These are phyloP conservation scores for Calonectria pteridis DNA, from an alignment of 2,329 filamentous ascomycete species.

Conservation along the genomic window DNA sequence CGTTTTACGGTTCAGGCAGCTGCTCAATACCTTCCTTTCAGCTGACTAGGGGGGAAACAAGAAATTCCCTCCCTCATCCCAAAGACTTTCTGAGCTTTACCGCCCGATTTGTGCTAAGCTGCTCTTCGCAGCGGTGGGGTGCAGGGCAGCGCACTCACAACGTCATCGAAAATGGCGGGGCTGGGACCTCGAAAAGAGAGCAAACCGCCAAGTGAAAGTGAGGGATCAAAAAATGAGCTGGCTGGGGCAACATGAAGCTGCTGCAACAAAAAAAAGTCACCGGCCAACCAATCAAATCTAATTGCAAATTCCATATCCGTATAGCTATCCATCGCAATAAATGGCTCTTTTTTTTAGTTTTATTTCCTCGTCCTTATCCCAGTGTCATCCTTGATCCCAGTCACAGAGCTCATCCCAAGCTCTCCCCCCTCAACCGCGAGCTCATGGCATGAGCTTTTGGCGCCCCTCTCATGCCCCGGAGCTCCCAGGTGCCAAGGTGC, in stretches of 20 bases:
- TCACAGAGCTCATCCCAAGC: neutral
- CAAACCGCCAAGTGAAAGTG: neutral
- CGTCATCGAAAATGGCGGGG: constrained; percentile 28
- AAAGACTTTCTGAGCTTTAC: neutral
- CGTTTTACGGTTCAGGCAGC: neutral
- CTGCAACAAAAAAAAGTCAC: neutral
- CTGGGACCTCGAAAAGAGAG: neutral
- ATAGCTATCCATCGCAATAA: neutral
- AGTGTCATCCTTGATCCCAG: constrained; percentile 1
- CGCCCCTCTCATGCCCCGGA: neutral
- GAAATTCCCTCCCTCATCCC: neutral
- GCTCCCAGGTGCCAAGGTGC: neutral
- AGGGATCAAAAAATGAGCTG: constrained; percentile 2
- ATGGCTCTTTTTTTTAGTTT: neutral
- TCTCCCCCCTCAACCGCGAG: neutral
- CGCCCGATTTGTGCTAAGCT: neutral
- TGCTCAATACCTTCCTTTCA: neutral
- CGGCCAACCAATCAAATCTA: neutral
- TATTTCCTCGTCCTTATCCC: neutral
- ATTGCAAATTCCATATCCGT: neutral
- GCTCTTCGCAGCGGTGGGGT: neutral
- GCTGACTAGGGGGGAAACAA: neutral
- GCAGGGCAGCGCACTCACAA: neutral
- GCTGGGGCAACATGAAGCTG: constrained; percentile 17
- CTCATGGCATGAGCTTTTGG: neutral